phyloP scores from a whole-genome alignment of 495 filamentous ascomycete genomes.

The Hyaloscypha bicolor region DNA sequence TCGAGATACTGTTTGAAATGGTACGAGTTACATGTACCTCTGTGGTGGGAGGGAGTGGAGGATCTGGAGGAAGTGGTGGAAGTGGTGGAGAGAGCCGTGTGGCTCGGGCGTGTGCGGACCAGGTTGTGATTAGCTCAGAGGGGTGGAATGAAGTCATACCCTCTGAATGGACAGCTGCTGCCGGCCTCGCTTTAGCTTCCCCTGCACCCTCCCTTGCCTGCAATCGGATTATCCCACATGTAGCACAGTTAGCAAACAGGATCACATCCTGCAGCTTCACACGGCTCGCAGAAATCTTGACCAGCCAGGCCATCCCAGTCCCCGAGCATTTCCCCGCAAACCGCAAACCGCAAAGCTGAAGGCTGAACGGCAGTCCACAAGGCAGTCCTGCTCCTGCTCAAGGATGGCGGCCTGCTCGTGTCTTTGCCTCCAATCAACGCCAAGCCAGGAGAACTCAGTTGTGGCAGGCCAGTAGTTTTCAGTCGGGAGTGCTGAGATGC shows the following conservation, averaged over 20 bases:
- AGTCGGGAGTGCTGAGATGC: not conserved
- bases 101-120: not conserved
- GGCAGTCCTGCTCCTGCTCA: not conserved
- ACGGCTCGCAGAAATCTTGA: not conserved
- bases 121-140: not conserved
- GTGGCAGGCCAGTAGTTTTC: too few species aligned
- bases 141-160: not conserved
- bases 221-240: not conserved
- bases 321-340: not conserved
- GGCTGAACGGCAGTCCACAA: not conserved
- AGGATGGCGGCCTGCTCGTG: not conserved
- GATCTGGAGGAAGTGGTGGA: too few species aligned
- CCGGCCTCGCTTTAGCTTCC: not conserved
- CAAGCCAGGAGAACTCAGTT: not conserved
- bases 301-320: not conserved
- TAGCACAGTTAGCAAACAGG: not conserved
- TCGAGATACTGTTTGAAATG: constrained; percentile 12
- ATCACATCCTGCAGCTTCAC: not conserved
- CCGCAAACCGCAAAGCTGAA: not conserved
- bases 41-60: not conserved
- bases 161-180: not conserved
- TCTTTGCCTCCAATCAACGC: not conserved
- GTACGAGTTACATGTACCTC: not conserved
- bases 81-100: not conserved
- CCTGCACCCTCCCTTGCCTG: not conserved